phyloP scores from a whole-genome alignment of 1,284 basidiomycete genomes.

The Leccinum fuscescens region DNA sequence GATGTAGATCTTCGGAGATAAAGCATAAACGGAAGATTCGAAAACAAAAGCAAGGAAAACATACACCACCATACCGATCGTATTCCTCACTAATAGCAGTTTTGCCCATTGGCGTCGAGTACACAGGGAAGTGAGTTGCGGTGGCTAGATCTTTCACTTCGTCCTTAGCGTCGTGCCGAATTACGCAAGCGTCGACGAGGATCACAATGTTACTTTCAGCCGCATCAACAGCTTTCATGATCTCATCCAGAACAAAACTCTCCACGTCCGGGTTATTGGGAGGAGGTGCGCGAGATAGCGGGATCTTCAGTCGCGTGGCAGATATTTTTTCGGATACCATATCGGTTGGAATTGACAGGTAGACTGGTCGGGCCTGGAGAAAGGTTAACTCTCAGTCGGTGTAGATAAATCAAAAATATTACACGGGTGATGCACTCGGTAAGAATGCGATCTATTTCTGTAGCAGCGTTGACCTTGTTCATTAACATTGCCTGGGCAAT shows the following conservation, averaged over 20 bases:
- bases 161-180: constrained; percentile 72
- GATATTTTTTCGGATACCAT: constrained; percentile 73
- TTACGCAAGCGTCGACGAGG: constrained; percentile 86
- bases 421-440: constrained; percentile 68
- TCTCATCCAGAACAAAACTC: constrained; percentile 72
- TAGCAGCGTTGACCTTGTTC: constrained; percentile 52
- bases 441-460: constrained; percentile 81
- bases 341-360: constrained; percentile 87
- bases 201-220: constrained; percentile 70
- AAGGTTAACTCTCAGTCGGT: not conserved
- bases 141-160: constrained; percentile 71
- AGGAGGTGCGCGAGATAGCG: constrained; percentile 52
- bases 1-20: constrained; percentile 64
- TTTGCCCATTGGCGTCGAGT: constrained; percentile 89
- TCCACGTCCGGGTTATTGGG: constrained; percentile 62
- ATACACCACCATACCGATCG: constrained; percentile 84
- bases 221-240: constrained; percentile 60
- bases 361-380: constrained; percentile 77
- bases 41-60: not conserved
- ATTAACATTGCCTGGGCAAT: constrained; percentile 64
- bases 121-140: constrained; percentile 75
- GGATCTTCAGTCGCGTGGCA: constrained; percentile 59
- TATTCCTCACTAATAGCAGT: constrained; percentile 77
- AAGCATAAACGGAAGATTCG: constrained; percentile 6
- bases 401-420: constrained; percentile 13